Percentiles rank a stretch among this genome's conserved stretches.
Evolutionary conservation across 2,329 filamentous ascomycete genomes (phyloP).

Genomic region (Annulohypoxylon truncatum): DNA sequence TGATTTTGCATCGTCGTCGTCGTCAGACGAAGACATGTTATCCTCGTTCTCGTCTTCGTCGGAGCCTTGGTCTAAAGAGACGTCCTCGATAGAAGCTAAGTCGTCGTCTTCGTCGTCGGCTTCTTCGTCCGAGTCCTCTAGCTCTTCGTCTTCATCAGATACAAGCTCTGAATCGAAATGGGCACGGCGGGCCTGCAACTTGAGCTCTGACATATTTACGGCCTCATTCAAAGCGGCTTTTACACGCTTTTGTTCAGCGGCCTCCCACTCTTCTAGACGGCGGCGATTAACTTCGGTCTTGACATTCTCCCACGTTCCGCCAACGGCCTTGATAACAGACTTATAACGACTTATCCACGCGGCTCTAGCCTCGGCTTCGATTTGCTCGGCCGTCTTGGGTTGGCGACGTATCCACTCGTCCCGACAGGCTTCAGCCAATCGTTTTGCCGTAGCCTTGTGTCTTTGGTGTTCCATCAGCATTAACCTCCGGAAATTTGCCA

Average conservation of each 20-base stretch:
- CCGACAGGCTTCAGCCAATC: constrained; percentile 80
- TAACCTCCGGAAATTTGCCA: constrained; percentile 81
- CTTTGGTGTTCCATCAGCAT: constrained; percentile 81
- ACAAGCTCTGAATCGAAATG: constrained; percentile 64
- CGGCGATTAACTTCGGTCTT: constrained; percentile 69
- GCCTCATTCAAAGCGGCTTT: constrained; percentile 79
- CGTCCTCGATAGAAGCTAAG: constrained; percentile 55
- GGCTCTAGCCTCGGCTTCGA: constrained; percentile 80
- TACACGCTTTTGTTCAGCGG: constrained; percentile 71
- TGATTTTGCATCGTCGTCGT: constrained; percentile 67
- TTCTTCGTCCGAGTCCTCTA: constrained; percentile 60
- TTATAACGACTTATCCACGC: constrained; percentile 76
- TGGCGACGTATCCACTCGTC: constrained; percentile 80
- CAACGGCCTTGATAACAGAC: constrained; percentile 70
- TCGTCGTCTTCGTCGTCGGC: constrained; percentile 62
- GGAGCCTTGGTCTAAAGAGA: constrained; percentile 50
- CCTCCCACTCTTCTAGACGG: constrained; percentile 71
- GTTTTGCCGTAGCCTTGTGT: constrained; percentile 82
- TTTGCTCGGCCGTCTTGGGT: constrained; percentile 81
- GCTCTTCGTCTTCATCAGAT: constrained; percentile 57
- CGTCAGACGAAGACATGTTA: constrained; percentile 73
- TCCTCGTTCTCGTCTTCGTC: constrained; percentile 61
- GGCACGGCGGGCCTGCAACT: constrained; percentile 70
- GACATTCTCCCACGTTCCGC: constrained; percentile 73
- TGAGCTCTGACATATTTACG: constrained; percentile 76